phyloP scores from a whole-genome alignment of 2,329 filamentous ascomycete genomes.

The Sclerotinia nivalis region DNA sequence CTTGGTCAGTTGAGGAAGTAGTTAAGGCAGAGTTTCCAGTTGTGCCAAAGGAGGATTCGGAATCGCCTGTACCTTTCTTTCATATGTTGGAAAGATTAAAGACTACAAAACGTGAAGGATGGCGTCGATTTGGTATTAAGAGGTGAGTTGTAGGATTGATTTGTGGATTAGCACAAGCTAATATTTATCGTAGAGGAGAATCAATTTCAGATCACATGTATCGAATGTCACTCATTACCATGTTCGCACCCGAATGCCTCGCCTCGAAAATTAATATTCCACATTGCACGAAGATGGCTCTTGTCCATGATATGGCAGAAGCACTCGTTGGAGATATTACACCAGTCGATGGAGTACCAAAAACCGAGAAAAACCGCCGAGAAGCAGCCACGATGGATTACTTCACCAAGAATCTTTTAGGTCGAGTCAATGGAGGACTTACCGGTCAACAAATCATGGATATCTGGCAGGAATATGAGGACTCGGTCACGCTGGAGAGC shows the following conservation, averaged over 20 bases:
- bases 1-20: slow-evolving; percentile 62
- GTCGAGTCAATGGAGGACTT: slow-evolving; percentile 69
- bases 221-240: slow-evolving; percentile 94
- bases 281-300: slow-evolving; percentile 90
- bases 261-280: slow-evolving; percentile 70
- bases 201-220: slow-evolving; percentile 99
- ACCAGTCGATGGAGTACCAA: slow-evolving; percentile 81
- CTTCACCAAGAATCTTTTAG: slow-evolving; percentile 69
- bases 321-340: slow-evolving; percentile 95
- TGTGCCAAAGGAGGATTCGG: slow-evolving; percentile 58
- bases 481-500: slow-evolving; percentile 78
- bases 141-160: slow-evolving; percentile 44
- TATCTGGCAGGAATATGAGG: slow-evolving; percentile 96
- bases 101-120: slow-evolving; percentile 94
- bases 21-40: slow-evolving; percentile 60
- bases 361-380: slow-evolving; percentile 83
- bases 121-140: slow-evolving; percentile 81
- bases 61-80: slow-evolving; percentile 86
- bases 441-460: slow-evolving; percentile 70
- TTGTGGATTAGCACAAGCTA: background rate
- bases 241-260: slow-evolving; percentile 81
- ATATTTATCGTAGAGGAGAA: slow-evolving; percentile 60
- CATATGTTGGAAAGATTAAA: slow-evolving; percentile 93
- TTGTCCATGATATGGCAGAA: slow-evolving; percentile 98
- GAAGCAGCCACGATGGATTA: slow-evolving; percentile 93